A percentile compares a stretch with the other conserved stretches of the same genome.
These are phyloP conservation scores for Echium plantagineum DNA, from an alignment of 257 asterid species.

Conservation along the genomic window DNA sequence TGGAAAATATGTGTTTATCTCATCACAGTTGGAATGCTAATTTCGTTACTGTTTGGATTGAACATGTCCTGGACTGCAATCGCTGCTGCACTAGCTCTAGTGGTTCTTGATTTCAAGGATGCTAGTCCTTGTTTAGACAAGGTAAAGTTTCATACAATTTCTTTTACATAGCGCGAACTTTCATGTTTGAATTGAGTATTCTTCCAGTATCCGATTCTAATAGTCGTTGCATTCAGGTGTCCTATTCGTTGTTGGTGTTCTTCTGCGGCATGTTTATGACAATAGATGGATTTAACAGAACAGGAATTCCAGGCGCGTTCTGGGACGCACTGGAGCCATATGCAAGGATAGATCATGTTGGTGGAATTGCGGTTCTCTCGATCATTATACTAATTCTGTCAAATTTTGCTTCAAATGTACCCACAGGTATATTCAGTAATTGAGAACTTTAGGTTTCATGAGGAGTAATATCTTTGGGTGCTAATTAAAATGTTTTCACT, in stretches of 20 bases:
- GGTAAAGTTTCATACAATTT: conserved; percentile 20
- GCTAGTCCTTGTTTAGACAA: conserved; percentile 69
- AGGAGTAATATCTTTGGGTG: not conserved
- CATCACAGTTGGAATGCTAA: conserved; percentile 68
- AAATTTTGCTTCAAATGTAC: conserved; percentile 87
- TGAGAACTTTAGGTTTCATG: not conserved
- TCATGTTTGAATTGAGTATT: not conserved
- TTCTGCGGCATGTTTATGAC: conserved; percentile 93
- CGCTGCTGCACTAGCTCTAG: conserved; percentile 83
- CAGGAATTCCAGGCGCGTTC: conserved; percentile 74
- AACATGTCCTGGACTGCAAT: conserved; percentile 93
- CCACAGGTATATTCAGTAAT: conserved; percentile 47
- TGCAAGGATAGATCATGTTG: conserved; percentile 42
- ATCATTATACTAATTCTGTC: conserved; percentile 65
- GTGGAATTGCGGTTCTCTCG: conserved; percentile 64
- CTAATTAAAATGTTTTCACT: not conserved
- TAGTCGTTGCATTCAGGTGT: conserved; percentile 41
- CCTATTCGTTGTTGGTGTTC: conserved; percentile 90
- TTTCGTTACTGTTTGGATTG: conserved; percentile 53
- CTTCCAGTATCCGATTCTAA: not conserved
- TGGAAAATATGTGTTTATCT: conserved; percentile 75
- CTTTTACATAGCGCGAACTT: not conserved
- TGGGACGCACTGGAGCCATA: conserved; percentile 89
- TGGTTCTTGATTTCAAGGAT: conserved; percentile 84
- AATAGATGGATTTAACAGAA: conserved; percentile 66